Evolutionary conservation across 805 yeast species (phyloP).

Genomic region (Nematodospora valgi): DNA sequence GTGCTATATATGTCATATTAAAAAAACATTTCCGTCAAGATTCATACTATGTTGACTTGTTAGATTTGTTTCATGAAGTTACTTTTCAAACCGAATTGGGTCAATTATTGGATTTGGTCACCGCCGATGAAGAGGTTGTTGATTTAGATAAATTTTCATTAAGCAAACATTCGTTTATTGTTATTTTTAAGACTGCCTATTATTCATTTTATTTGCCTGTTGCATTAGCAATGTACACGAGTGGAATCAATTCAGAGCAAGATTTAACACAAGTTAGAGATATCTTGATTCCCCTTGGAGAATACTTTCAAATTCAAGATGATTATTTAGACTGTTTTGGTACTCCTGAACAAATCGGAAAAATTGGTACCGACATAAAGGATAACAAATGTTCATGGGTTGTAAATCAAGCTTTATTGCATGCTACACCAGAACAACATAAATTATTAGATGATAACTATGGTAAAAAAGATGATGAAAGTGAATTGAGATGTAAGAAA

Average conservation of each 20-base stretch:
- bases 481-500: slow-evolving; percentile 68
- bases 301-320: slow-evolving; percentile 98
- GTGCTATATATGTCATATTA: slow-evolving; percentile 83
- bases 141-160: slow-evolving; percentile 85
- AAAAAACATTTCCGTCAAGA: slow-evolving; percentile 86
- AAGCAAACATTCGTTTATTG: slow-evolving; percentile 90
- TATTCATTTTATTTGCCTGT: slow-evolving; percentile 97
- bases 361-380: slow-evolving; percentile 96
- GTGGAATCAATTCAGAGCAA: slow-evolving; percentile 65
- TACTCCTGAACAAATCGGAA: slow-evolving; percentile 95
- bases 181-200: slow-evolving; percentile 94
- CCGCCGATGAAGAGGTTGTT: slow-evolving; percentile 95
- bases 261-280: slow-evolving; percentile 88
- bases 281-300: slow-evolving; percentile 90
- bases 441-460: slow-evolving; percentile 78
- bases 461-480: slow-evolving; percentile 71
- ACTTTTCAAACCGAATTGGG: slow-evolving; percentile 98
- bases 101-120: slow-evolving; percentile 89
- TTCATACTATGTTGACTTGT: slow-evolving; percentile 78
- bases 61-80: slow-evolving; percentile 94
- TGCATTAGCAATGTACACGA: slow-evolving; percentile 91
- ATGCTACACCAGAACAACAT: slow-evolving; percentile 80
- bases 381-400: slow-evolving; percentile 99
- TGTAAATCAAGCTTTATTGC: slow-evolving; percentile 83
- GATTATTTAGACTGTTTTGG: slow-evolving; percentile 97